Conservation (phyloP, 164 flowering plant species). For the Tetrastigma voinierianum region DNA sequence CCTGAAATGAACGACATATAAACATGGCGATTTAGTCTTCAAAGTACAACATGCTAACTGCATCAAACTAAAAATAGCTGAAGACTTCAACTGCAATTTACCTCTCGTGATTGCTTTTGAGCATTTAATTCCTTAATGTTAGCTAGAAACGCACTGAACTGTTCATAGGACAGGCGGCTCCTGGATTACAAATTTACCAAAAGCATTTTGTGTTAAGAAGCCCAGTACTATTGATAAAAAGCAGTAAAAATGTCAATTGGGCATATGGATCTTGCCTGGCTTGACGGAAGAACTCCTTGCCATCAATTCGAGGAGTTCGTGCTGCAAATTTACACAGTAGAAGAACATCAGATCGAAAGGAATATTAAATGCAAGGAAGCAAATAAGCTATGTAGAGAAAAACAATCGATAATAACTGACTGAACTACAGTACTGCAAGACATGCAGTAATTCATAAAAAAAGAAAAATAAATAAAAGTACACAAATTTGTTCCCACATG, state of each 20-base stretch:
- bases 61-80: not conserved
- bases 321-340: slow-evolving; percentile 29
- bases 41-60: not conserved
- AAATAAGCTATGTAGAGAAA: not conserved
- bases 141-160: slow-evolving; percentile 90
- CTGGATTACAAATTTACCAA: slow-evolving; percentile 36
- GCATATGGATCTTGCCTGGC: slow-evolving; percentile 56
- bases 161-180: slow-evolving; percentile 89
- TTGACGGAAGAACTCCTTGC: slow-evolving; percentile 96
- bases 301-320: slow-evolving; percentile 81
- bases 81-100: slow-evolving; percentile 14
- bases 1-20: slow-evolving; percentile 39
- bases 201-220: not conserved
- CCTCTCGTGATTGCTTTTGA: slow-evolving; percentile 95
- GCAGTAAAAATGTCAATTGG: not conserved
- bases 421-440: not conserved
- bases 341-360: not conserved
- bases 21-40: not conserved
- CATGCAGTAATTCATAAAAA: no score
- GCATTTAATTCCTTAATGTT: slow-evolving; percentile 96
- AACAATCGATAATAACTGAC: not conserved
- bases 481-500: no score
- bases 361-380: not conserved
- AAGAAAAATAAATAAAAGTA: no score
- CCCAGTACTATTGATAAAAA: not conserved